Percentiles rank a stretch among this genome's conserved stretches.
phyloP scores from a whole-genome alignment of 1,139 yeast species.

The Spencermartinsiella ligniputridi region DNA sequence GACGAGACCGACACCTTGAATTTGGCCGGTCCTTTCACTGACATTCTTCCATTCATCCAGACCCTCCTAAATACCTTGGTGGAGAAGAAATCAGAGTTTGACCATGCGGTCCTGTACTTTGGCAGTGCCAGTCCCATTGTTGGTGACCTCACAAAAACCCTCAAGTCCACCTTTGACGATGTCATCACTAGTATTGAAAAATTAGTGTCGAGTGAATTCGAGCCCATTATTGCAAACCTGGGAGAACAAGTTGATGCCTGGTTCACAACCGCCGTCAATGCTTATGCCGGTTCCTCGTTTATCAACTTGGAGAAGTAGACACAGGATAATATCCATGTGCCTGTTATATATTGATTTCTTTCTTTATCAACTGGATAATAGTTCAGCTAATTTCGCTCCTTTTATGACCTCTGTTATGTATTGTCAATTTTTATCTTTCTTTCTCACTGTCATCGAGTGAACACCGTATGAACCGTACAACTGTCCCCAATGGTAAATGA shows the following conservation, averaged over 20 bases:
- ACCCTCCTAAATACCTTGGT: constrained; percentile 13
- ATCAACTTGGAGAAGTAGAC: not conserved
- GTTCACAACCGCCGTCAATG: constrained; percentile 14
- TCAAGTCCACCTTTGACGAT: constrained; percentile 13
- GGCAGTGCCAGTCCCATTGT: constrained; percentile 19
- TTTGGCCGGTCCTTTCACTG: not conserved
- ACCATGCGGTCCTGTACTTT: constrained; percentile 18
- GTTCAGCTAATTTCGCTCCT: too few species aligned
- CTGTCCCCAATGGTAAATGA: constrained; percentile 11
- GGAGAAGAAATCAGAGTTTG: constrained; percentile 19
- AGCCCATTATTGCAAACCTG: constrained; percentile 12
- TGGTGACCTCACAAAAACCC: constrained; percentile 11
- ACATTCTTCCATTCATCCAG: constrained; percentile 15
- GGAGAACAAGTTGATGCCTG: constrained; percentile 17
- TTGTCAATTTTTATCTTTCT: not conserved
- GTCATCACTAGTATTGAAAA: constrained; percentile 13
- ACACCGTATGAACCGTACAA: constrained; percentile 8
- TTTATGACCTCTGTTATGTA: not conserved
- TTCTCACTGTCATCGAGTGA: not conserved
- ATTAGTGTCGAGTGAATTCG: constrained; percentile 11
- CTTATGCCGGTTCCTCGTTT: constrained; percentile 7
- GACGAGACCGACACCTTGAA: not conserved
- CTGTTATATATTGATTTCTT: not conserved
- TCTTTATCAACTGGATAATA: too few species aligned
- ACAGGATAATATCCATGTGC: not conserved